Conservation (phyloP, 306 rosid species). For the Prunus kanzakura region DNA sequence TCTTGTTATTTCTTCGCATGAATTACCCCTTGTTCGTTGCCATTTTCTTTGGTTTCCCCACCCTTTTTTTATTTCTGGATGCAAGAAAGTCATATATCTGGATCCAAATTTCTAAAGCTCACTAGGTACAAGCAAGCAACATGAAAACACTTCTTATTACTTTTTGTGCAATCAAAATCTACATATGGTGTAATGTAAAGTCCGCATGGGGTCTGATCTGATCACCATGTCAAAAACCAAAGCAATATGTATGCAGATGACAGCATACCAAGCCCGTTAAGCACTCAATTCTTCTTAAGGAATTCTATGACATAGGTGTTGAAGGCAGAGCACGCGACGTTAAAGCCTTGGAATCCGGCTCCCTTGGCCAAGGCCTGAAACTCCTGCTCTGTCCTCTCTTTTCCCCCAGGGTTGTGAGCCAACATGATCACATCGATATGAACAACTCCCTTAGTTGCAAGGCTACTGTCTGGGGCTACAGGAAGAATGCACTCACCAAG, state of each 20-base stretch:
- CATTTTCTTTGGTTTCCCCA: neutral
- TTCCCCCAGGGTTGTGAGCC: slow-evolving; percentile 90
- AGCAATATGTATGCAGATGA: slow-evolving; percentile 3
- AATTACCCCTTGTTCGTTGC: too few species aligned
- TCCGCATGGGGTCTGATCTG: neutral
- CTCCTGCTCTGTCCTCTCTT: slow-evolving; percentile 84
- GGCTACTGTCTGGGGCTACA: slow-evolving; percentile 71
- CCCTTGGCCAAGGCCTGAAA: slow-evolving; percentile 69
- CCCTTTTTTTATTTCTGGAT: too few species aligned
- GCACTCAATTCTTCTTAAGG: slow-evolving; percentile 39
- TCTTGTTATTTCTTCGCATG: neutral
- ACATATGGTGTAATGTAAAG: neutral
- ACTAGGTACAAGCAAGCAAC: neutral
- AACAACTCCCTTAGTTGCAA: slow-evolving; percentile 70
- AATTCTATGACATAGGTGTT: slow-evolving; percentile 76
- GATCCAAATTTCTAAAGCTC: neutral
- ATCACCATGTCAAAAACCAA: slow-evolving; percentile 3
- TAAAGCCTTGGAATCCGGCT: slow-evolving; percentile 73
- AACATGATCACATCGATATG: slow-evolving; percentile 83
- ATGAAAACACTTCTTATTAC: neutral
- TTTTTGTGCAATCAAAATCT: neutral
- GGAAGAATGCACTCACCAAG: slow-evolving; percentile 91
- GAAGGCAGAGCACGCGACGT: slow-evolving; percentile 56
- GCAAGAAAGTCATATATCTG: neutral
- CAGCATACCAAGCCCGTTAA: slow-evolving; percentile 4